phyloP scores from a whole-genome alignment of 768 basidiomycete genomes.

The Boletus pseudo-olivaceus region DNA sequence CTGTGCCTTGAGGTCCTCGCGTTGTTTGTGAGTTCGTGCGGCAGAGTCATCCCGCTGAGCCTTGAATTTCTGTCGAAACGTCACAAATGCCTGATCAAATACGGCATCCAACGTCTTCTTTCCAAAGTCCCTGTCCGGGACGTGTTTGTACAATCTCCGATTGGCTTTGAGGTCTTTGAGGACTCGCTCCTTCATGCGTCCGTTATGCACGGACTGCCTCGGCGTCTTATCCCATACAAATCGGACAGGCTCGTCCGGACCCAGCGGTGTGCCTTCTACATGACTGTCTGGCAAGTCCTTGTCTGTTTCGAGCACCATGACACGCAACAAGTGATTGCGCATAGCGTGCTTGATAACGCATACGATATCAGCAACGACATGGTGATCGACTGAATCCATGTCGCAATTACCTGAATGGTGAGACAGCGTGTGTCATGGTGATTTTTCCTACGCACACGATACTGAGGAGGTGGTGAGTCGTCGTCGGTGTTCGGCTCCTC shows the following conservation, averaged over 20 bases:
- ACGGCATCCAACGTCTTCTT: constrained; percentile 57
- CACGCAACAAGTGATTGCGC: constrained; percentile 57
- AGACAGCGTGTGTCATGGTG: constrained; percentile 64
- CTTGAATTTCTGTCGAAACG: constrained; percentile 64
- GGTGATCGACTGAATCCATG: neutral
- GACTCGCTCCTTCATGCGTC: constrained; percentile 64
- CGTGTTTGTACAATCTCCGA: constrained; percentile 56
- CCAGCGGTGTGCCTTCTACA: constrained; percentile 47
- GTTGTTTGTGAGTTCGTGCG: constrained; percentile 43
- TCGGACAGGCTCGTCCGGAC: constrained; percentile 53
- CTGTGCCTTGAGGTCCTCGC: constrained; percentile 61
- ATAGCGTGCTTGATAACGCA: constrained; percentile 55
- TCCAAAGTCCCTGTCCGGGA: constrained; percentile 61
- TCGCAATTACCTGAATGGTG: constrained; percentile 57
- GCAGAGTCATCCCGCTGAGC: constrained; percentile 49
- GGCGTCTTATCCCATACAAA: constrained; percentile 80
- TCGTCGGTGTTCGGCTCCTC: constrained; percentile 36
- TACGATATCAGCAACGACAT: constrained; percentile 2
- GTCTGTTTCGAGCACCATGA: constrained; percentile 56
- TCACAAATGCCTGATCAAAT: constrained; percentile 71
- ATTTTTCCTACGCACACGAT: constrained; percentile 45
- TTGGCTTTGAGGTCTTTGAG: constrained; percentile 57
- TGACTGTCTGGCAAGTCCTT: constrained; percentile 62
- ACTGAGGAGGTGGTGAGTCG: constrained; percentile 30
- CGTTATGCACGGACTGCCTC: constrained; percentile 72